Evolutionary conservation across 192 early-diverging fungal genomes (phyloP), one percentile per base, ranked within the genome.

Genomic region (Entrophospora sp.): DNA sequence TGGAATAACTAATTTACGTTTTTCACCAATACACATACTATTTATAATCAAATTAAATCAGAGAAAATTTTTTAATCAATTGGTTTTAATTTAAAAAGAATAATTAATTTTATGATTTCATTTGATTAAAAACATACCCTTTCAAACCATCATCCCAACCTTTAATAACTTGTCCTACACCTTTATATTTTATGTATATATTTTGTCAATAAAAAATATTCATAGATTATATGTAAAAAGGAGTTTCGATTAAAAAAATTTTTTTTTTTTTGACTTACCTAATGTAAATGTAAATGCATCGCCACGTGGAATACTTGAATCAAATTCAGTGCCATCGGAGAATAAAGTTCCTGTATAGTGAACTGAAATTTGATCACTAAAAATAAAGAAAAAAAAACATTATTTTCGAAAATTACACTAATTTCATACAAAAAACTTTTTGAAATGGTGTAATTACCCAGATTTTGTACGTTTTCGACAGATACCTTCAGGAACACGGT

Each of bases 1-100:
- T 24, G 91, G 91, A 68, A 92, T 92, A 10, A 78, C 79, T 51
- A 93, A 69, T 69, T 72, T 80, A 27, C 89, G 70, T 74, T 90
- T 84, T 76, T 93, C 91, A 45, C 91, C 91, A 58, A 87, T 67
- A 53, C 91, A 91, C 91, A 91, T 92, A 37, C 77, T 79, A 32
- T 24, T 12, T 45, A 38, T 44, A 12, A 22, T 12, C 3, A 25
- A 13, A 16, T 0, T 16, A 37, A 4, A 3, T 31, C 12, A 31
- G 28, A 6, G 18, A 32, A 10, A 31, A 43, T n/a, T 13, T 14
- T 22, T 42, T 27, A 31, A 5, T 10, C 37, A 31, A 22, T 28
- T 51, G 13, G 5, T 28, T 31, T 9, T 10, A 36, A 16, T 9
- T n/a, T 27, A 44, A n/a, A 38, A 24, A 25, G 1, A 4, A 24